Percentiles rank a stretch among this genome's conserved stretches.
Conservation (phyloP, 192 early-diverging fungal genomes). For the Spizellomyces punctatus region DNA sequence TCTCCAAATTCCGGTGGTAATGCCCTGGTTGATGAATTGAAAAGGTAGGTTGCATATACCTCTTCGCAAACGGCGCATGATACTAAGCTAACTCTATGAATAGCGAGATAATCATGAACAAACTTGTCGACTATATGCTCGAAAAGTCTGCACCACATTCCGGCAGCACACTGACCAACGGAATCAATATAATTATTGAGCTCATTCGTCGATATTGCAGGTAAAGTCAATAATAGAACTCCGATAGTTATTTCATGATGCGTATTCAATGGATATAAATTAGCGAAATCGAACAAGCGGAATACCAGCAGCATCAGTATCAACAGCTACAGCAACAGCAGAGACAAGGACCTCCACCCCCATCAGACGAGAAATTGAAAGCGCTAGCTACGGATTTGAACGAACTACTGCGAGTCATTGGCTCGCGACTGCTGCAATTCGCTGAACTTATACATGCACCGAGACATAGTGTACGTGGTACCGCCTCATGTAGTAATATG, state of each 20-base stretch:
- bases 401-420: conserved; percentile 87
- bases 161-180: conserved; percentile 88
- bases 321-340: conserved; percentile 42
- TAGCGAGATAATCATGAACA: conserved; percentile 75
- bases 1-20: conserved; percentile 46
- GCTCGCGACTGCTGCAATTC: conserved; percentile 74
- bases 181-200: conserved; percentile 96
- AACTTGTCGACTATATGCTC: conserved; percentile 89
- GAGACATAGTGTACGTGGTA: conserved; percentile 63
- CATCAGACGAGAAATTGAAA: conserved; percentile 54
- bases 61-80: neutral
- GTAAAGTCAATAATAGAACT: conserved; percentile 36
- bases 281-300: conserved; percentile 65
- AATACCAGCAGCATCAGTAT: conserved; percentile 62
- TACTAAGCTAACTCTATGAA: neutral
- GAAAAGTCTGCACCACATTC: conserved; percentile 72
- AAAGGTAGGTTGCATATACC: conserved; percentile 32
- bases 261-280: too few species aligned
- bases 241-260: neutral
- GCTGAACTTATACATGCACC: conserved; percentile 75
- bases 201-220: conserved; percentile 96
- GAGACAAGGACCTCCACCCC: conserved; percentile 32
- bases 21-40: conserved; percentile 53
- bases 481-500: neutral
- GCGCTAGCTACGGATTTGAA: conserved; percentile 76